Evolutionary conservation across 1,284 basidiomycete genomes (phyloP), one percentile per base, ranked within the genome.

Genomic region (Trichosporon faecale): DNA sequence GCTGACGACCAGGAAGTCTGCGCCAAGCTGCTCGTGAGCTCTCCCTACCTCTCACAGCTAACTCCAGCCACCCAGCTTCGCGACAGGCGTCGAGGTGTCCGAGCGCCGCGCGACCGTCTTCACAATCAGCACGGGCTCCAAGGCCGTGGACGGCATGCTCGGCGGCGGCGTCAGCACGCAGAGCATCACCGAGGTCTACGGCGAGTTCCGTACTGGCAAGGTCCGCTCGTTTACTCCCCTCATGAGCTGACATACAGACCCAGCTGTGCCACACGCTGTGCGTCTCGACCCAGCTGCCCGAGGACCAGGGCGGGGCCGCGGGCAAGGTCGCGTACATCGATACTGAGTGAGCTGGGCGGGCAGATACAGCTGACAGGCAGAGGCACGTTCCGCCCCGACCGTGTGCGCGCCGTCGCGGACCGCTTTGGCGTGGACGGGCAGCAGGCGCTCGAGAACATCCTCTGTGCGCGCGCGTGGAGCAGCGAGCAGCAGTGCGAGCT

Each of bases 321-420:
- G 94, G 94, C 64, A 96, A 95, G 86, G 93, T 95, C 40, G 94
- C 94, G 76, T 96, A 93, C 81, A 93, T 96, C 72, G 94, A 95
- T 80, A 95, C 94, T 0, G 94, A 96, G 91, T 87, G 74, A 60
- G 78, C 72, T 3, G 3, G 0, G 14, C 18, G 27, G 0, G 37
- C 35, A 16, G 29, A 21, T 29, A n/a, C 21, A 68, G 64, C 76
- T 77, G 70, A 78, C 66, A 4, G 2, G 4, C 64, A 78, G 80
- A 89, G 93, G 94, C 5, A 96, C 95, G 0, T 97, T 97, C 84
- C 90, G 94, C 64, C 94, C 94, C 6, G 94, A 97, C 78, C 89
- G 94, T 71, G 92, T 97, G 73, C 88, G 88, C 64, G 88, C 92
- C 23, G 93, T 98, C 70, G 94, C 95, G 21, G 93, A 95, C 66